These are phyloP conservation scores for Boletus huronensis DNA, from an alignment of 768 basidiomycete species.

Conservation along the genomic window DNA sequence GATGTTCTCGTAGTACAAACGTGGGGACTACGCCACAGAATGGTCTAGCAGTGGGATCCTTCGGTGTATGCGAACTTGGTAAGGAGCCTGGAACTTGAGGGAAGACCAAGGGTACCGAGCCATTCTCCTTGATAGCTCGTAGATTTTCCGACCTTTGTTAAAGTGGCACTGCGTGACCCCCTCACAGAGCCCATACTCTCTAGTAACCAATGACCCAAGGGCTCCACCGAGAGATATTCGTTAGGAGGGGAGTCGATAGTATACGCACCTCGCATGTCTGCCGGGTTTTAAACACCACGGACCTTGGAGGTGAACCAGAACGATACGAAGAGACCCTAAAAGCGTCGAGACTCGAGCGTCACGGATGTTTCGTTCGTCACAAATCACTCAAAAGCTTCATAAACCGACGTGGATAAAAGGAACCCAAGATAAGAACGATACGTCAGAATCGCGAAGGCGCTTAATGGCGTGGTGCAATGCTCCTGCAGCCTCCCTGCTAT, in stretches of 20 bases:
- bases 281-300: not conserved
- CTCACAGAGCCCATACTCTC: not conserved
- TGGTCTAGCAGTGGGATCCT: no score
- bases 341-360: not conserved
- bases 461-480: not conserved
- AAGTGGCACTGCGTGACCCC: no score
- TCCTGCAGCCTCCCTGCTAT: not conserved
- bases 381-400: not conserved
- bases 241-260: no score
- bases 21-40: no score
- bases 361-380: not conserved
- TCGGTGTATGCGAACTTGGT: no score
- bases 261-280: not conserved
- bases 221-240: not conserved
- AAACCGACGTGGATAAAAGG: not conserved
- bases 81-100: no score
- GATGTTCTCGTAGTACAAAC: no score
- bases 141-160: no score
- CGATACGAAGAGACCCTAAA: not conserved
- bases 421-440: not conserved
- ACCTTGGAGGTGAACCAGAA: not conserved
- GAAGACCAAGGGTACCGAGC: not conserved
- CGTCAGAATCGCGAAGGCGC: not conserved
- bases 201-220: not conserved
- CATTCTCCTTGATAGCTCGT: not conserved